phyloP scores from a whole-genome alignment of 164 flowering plant genomes.

The Kingdonia uniflora region DNA sequence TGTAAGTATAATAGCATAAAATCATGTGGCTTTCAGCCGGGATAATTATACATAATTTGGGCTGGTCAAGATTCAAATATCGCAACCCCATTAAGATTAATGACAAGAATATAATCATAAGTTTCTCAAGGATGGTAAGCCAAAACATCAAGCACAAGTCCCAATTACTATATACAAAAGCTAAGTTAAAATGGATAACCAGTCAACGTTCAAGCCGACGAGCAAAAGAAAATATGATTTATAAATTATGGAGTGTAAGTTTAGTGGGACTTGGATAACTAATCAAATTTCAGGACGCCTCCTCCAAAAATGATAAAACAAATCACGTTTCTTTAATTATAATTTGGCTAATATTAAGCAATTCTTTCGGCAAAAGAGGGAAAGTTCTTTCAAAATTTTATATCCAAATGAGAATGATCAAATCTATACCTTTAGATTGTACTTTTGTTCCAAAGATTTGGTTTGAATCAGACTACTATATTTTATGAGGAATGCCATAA shows the following conservation, averaged over 20 bases:
- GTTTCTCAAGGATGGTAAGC: conserved; percentile 2
- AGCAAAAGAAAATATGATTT: too few relatives aligned
- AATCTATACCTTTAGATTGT: conserved; percentile 8
- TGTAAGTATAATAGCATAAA: too few relatives aligned
- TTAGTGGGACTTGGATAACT: background rate
- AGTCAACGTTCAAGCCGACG: too few relatives aligned
- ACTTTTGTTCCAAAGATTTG: conserved; percentile 11
- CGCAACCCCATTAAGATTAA: background rate
- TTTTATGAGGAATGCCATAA: too few relatives aligned
- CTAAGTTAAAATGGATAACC: too few relatives aligned
- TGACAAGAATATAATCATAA: background rate
- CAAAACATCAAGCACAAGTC: background rate
- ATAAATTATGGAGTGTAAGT: background rate
- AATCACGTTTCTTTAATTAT: conserved; percentile 4
- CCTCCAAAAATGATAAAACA: background rate
- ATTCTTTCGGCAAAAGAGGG: conserved; percentile 10
- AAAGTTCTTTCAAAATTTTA: conserved; percentile 7
- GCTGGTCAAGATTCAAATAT: background rate
- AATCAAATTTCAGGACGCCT: background rate
- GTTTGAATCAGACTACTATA: conserved; percentile 7
- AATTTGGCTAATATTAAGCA: conserved; percentile 9
- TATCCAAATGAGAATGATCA: conserved; percentile 10
- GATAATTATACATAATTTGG: background rate
- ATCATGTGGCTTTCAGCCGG: background rate
- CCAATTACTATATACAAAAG: background rate